A percentile compares a stretch with the other conserved stretches of the same genome.
Conservation (phyloP, 805 yeast genomes). For the Wickerhamiella cacticola region DNA sequence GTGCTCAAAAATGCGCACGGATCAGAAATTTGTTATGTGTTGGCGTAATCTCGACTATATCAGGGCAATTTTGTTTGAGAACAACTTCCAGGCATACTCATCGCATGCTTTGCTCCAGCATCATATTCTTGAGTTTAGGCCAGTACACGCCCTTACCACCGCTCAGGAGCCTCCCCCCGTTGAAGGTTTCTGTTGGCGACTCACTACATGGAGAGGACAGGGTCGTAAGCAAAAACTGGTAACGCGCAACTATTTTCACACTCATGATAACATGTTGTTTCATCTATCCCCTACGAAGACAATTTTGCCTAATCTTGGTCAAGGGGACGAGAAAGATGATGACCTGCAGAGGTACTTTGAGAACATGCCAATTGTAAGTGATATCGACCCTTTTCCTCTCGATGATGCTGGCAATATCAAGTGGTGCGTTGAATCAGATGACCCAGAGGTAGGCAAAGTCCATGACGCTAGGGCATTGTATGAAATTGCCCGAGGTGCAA, state of each 20-base stretch:
- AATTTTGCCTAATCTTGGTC: conserved; percentile 38
- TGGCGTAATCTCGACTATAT: conserved; percentile 62
- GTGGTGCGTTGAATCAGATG: conserved; percentile 40
- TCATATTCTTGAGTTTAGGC: conserved; percentile 52
- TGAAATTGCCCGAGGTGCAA: conserved; percentile 52
- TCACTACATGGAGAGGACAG: conserved; percentile 42
- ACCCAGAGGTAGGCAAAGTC: conserved; percentile 34
- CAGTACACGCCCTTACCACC: conserved; percentile 17
- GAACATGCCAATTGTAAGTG: conserved; percentile 32
- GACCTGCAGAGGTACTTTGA: conserved; percentile 7
- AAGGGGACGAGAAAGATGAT: conserved; percentile 21
- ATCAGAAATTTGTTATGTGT: conserved; percentile 6
- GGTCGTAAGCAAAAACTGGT: conserved; percentile 32
- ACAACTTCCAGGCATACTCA: conserved; percentile 34
- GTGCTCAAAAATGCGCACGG: background rate
- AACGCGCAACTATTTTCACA: conserved; percentile 49
- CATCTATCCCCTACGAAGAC: conserved; percentile 44
- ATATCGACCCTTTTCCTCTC: conserved; percentile 44
- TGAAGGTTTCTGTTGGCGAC: conserved; percentile 65
- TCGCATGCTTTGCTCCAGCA: conserved; percentile 35
- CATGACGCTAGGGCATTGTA: conserved; percentile 49
- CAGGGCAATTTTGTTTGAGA: conserved; percentile 50
- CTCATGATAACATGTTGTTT: conserved; percentile 50
- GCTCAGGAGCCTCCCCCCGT: conserved; percentile 54
- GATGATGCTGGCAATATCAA: conserved; percentile 40